Evolutionary conservation across 768 basidiomycete genomes (phyloP).

Genomic region (Mycena indigotica): DNA sequence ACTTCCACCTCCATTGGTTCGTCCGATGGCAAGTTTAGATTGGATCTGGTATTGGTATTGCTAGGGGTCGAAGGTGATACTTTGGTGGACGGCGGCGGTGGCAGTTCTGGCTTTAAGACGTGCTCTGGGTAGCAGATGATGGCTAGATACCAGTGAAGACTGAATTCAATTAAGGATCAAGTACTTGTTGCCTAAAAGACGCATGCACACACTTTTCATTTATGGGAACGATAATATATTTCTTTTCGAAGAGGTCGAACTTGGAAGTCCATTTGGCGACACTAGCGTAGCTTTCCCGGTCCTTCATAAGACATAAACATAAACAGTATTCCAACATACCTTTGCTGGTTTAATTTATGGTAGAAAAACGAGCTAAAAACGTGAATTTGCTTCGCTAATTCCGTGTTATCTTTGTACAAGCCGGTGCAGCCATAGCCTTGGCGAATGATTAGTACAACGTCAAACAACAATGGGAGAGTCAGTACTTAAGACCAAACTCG

Average conservation of each 20-base stretch:
- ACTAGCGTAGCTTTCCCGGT: constrained; percentile 74
- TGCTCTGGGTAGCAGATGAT: constrained; percentile 85
- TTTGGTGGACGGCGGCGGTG: constrained; percentile 14
- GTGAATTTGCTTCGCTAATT: constrained; percentile 73
- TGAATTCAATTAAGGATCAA: constrained; percentile 36
- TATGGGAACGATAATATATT: constrained; percentile 92
- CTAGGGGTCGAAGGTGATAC: constrained; percentile 17
- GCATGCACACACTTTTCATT: constrained; percentile 78
- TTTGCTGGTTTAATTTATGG: constrained; percentile 84
- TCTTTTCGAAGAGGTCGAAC: constrained; percentile 86
- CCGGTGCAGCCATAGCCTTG: constrained; percentile 70
- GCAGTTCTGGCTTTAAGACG: constrained; percentile 45
- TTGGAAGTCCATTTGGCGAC: constrained; percentile 95
- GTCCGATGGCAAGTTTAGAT: background rate
- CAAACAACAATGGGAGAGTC: background rate
- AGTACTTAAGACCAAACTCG: constrained; percentile 91
- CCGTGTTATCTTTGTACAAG: constrained; percentile 57
- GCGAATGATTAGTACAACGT: constrained; percentile 4
- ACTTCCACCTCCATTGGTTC: constrained; percentile 31
- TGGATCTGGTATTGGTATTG: constrained; percentile 3
- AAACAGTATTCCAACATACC: constrained; percentile 40
- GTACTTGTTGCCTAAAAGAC: background rate
- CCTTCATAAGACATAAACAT: background rate
- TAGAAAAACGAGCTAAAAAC: constrained; percentile 99
- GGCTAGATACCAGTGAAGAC: constrained; percentile 96